These are phyloP conservation scores for Plasmodium adleri DNA, from an alignment of 169 alveolate species.

Conservation along the genomic window DNA sequence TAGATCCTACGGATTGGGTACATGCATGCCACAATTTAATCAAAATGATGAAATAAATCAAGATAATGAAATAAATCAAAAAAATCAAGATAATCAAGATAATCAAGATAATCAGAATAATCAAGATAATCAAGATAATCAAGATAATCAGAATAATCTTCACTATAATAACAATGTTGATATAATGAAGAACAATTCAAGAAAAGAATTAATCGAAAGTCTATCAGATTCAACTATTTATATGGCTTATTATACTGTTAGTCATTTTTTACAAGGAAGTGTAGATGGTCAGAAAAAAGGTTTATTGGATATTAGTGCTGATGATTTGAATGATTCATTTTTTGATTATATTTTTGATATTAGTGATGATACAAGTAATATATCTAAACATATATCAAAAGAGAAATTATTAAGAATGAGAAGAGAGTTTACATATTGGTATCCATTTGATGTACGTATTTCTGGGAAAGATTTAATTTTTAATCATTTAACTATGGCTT, in stretches of 20 bases:
- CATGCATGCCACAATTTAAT: conserved; percentile 95
- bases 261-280: conserved; percentile 96
- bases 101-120: background rate
- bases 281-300: conserved; percentile 92
- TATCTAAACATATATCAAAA: conserved; percentile 80
- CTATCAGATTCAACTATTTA: conserved; percentile 99
- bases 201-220: conserved; percentile 95
- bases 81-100: background rate
- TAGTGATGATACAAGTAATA: conserved; percentile 87
- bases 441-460: conserved; percentile 91
- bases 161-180: too few relatives aligned
- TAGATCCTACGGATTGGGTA: conserved; percentile 98
- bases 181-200: background rate
- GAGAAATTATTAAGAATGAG: conserved; percentile 88
- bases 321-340: conserved; percentile 93
- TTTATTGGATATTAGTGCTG: conserved; percentile 89
- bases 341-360: conserved; percentile 96
- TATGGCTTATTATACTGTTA: conserved; percentile 99
- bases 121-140: background rate
- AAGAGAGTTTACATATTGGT: conserved; percentile 95
- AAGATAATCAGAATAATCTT: too few relatives aligned
- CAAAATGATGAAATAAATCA: background rate
- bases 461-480: conserved; percentile 98
- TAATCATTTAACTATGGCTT: conserved; percentile 98
- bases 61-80: background rate